Percentiles rank a stretch among this genome's conserved stretches.
Conservation (phyloP, 1,139 yeast genomes). For the Lodderomyces beijingensis region DNA sequence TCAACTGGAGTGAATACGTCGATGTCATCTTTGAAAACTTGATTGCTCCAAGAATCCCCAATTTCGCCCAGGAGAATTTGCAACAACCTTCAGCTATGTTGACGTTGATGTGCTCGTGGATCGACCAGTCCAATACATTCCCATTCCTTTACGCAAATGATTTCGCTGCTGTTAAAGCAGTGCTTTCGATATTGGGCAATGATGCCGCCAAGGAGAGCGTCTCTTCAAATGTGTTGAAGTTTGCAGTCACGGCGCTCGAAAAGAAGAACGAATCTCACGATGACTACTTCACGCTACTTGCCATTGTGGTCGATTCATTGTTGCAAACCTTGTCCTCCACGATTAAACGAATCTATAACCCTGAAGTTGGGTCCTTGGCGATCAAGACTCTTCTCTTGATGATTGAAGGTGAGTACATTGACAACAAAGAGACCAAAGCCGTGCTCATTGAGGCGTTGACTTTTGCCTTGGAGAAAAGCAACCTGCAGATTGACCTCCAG, state of each 20-base stretch:
- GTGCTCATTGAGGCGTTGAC: slow-evolving; percentile 57
- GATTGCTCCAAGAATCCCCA: slow-evolving; percentile 58
- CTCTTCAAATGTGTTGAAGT: slow-evolving; percentile 50
- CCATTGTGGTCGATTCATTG: slow-evolving; percentile 54
- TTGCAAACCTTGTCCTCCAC: slow-evolving; percentile 49
- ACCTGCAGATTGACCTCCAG: slow-evolving; percentile 46
- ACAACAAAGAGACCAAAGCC: slow-evolving; percentile 52
- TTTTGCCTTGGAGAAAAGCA: slow-evolving; percentile 59
- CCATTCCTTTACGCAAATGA: slow-evolving; percentile 56
- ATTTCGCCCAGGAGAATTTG: slow-evolving; percentile 71
- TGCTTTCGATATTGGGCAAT: slow-evolving; percentile 52
- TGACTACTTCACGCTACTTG: slow-evolving; percentile 43
- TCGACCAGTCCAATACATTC: slow-evolving; percentile 45
- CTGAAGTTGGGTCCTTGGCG: slow-evolving; percentile 50
- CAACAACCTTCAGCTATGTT: slow-evolving; percentile 80
- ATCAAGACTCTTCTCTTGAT: slow-evolving; percentile 52
- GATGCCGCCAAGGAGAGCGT: slow-evolving; percentile 65
- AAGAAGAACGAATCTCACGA: slow-evolving; percentile 37
- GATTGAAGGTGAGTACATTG: slow-evolving; percentile 57
- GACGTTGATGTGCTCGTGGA: slow-evolving; percentile 63
- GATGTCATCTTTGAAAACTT: slow-evolving; percentile 49
- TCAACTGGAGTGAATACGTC: slow-evolving; percentile 56
- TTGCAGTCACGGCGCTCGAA: slow-evolving; percentile 43
- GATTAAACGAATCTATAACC: slow-evolving; percentile 38
- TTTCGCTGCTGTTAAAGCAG: slow-evolving; percentile 49